Base-by-base conservation (phyloP, 768 basidiomycete species). In the Symmetrospora coprosmae region DNA sequence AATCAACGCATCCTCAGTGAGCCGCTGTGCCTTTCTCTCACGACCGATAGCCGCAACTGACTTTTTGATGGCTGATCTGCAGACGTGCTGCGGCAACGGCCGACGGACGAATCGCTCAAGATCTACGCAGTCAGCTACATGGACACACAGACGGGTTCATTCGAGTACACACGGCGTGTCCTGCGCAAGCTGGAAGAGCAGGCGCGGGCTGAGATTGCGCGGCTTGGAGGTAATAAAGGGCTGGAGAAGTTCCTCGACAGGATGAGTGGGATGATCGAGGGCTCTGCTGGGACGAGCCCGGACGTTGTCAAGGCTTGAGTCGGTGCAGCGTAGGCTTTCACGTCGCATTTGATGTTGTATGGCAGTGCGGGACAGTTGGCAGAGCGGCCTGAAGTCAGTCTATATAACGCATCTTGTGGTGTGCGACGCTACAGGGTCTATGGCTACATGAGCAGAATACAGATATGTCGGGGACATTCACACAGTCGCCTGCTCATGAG, bases 81-180 rank as follows among this genome's bases (percentile, higher is more conserved):
- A 92, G 88, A 90, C 65, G 83, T 92, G 30, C 80, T 97, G 3
- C 86, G 90, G 69, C 88, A 92, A 74, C 79, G 86, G 1, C 87
- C 91, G 0, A 77, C 80, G 2, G 86, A 84, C 0, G 81, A 84
- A 1, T 85, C 85, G 0, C 77, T 88, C 38, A 96, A 96, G 71
- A 72, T 73, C 1, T 84, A 89, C 70, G 79, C 83, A 1, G 87
- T 97, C 55, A 73, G 78, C 17, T 90, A 91, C 70, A 80, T 97
- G 66, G 77, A 76, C 45, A 74, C 81, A 23, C 78, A 78, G 31
- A 96, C 90, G 0, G 78, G 80, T 45, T 90, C 89, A 0, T 94
- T 97, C 67, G 83, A 81, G 1, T 97, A 97, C 70, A 92, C 89
- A 0, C 73, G 82, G 6, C 72, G 73, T 0, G 87, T 92, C 1